Conservation (phyloP, 495 filamentous ascomycete species). For the Penicillium atrosanguineum region DNA sequence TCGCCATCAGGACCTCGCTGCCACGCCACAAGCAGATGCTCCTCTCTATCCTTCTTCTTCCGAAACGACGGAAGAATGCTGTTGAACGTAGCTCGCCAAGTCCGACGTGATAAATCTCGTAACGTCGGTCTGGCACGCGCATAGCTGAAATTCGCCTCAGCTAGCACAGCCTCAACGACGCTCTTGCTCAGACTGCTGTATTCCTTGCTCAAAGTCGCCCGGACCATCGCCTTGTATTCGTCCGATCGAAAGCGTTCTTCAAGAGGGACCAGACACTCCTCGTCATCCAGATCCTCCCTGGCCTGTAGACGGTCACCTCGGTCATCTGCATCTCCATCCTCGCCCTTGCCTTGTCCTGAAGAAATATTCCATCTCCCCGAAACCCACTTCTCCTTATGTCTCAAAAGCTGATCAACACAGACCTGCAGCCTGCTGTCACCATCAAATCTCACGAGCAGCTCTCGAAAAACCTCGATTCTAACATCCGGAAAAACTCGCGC, state of each 20-base stretch:
- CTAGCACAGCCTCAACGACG: constrained; percentile 82
- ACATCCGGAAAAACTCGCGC: constrained; percentile 82
- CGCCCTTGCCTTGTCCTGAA: constrained; percentile 19
- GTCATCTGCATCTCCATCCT: constrained; percentile 11
- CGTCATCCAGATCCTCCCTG: constrained; percentile 8
- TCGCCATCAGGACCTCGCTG: constrained; percentile 48
- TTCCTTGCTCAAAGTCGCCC: constrained; percentile 62
- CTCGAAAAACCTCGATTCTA: constrained; percentile 86
- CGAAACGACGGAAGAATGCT: constrained; percentile 69
- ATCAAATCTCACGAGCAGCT: constrained; percentile 77
- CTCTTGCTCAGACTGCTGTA: constrained; percentile 79
- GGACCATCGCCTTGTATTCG: constrained; percentile 71
- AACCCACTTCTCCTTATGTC: constrained; percentile 71
- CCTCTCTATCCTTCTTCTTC: constrained; percentile 55
- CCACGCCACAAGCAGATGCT: constrained; percentile 67
- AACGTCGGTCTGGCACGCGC: constrained; percentile 71
- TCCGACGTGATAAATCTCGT: constrained; percentile 69
- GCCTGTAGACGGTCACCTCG: background rate
- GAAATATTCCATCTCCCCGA: constrained; percentile 67
- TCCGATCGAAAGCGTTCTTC: constrained; percentile 73
- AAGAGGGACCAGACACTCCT: constrained; percentile 47
- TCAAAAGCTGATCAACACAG: constrained; percentile 79
- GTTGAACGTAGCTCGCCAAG: constrained; percentile 82
- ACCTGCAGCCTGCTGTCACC: constrained; percentile 81
- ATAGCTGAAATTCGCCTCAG: constrained; percentile 88